Base-by-base conservation (phyloP, 257 asterid genomes). In the Lycium ferocissimum region DNA sequence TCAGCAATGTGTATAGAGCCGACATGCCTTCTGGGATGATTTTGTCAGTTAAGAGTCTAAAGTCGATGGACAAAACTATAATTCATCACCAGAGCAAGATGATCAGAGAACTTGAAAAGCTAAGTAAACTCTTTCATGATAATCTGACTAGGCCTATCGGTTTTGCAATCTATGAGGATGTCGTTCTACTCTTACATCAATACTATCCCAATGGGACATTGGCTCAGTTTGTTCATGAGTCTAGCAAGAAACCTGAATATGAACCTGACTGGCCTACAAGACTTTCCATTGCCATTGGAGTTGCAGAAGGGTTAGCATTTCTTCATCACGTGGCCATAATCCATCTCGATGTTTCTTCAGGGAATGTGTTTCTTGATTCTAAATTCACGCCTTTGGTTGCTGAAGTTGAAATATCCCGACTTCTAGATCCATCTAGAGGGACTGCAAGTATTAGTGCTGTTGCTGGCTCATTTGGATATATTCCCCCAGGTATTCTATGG, bases 391-490 rank as follows among this genome's bases (percentile, higher is more conserved):
- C 99, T 33, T 85, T 95, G 89, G 92, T 95, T 7, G 94, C 97
- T 17, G 98, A 97, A 91, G 94, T 95, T 51, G 98, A 95, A 83
- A 95, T 97, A 80, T 95, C 99, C 53, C 93, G 92, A 93, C 98
- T 97, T 81, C 93, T 97, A 33, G 99, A 97, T 85, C 99, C 98
- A 10, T 95, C 95, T n/a, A 87, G 98, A 87, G 99, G 99, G 70
- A 93, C 99, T 0, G 99, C 98, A 18, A 97, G 99, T 65, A 95
- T 97, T 87, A 97, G 98, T 58, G 99, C 99, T 13, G 98, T 97
- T 84, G 99, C 99, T 38, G 99, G 99, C 72, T 97, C 99, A 18
- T 97, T 97, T 79, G 99, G 99, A 63, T 97, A 97, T 84, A 97
- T 97, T 86, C 99, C 99, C 71, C 99, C 99, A 88, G 99, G 99